Conservation (phyloP, 2,329 filamentous ascomycete genomes). For the Colletotrichum ledebouriae region DNA sequence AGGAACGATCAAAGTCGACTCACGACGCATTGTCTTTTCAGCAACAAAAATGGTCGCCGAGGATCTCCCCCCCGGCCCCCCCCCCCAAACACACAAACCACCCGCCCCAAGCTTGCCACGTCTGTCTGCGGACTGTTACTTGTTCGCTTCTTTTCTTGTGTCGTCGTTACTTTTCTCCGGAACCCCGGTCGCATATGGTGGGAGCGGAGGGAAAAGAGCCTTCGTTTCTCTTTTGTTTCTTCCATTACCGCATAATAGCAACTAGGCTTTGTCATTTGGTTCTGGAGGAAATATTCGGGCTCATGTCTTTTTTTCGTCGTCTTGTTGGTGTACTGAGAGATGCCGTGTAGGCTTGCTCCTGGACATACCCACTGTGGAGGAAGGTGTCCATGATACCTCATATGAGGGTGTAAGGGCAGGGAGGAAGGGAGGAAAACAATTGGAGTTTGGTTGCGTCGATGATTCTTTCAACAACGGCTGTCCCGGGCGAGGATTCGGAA, state of each 20-base stretch:
- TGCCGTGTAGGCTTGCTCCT: too few relatives aligned
- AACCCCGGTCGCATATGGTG: slow-evolving; percentile 16
- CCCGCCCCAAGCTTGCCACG: background rate
- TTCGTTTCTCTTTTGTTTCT: slow-evolving; percentile 17
- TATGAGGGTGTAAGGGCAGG: slow-evolving; percentile 6
- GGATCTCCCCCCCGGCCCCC: background rate
- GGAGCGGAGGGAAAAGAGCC: background rate
- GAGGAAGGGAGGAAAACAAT: background rate
- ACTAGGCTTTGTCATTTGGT: background rate
- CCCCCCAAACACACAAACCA: background rate
- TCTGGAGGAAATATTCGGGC: background rate
- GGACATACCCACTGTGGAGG: slow-evolving; percentile 13
- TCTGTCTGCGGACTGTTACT: background rate
- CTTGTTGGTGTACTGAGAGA: too few relatives aligned
- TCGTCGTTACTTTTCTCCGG: slow-evolving; percentile 25
- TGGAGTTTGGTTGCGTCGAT: slow-evolving; percentile 18
- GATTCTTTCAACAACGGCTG: background rate
- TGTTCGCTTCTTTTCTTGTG: slow-evolving; percentile 24
- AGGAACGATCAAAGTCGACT: slow-evolving; percentile 30
- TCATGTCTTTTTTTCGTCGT: background rate
- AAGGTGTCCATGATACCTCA: slow-evolving; percentile 12
- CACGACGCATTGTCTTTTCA: slow-evolving; percentile 26
- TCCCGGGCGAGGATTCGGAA: background rate
- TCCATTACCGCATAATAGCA: background rate
- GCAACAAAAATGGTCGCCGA: slow-evolving; percentile 13